Evolutionary conservation across 2,329 filamentous ascomycete species (phyloP).

Genomic region (Nemania diffusa): DNA sequence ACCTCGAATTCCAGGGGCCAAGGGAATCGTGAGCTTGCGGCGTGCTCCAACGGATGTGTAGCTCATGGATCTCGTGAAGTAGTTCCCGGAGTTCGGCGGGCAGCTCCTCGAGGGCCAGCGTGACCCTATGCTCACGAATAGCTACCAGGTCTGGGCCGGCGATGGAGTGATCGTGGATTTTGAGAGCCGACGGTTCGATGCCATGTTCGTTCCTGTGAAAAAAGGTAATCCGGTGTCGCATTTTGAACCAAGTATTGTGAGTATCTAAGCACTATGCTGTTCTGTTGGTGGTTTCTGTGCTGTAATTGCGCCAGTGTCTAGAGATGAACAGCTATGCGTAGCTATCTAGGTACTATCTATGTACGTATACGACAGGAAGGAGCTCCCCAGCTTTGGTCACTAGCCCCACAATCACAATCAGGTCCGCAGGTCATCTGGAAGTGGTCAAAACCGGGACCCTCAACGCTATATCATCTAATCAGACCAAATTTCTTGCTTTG

Average conservation of each 20-base stretch:
- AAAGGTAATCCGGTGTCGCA: conserved; percentile 85
- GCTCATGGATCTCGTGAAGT: conserved; percentile 72
- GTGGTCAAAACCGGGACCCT: too few relatives aligned
- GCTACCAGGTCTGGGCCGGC: conserved; percentile 68
- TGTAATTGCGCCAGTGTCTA: not conserved
- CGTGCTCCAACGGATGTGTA: conserved; percentile 84
- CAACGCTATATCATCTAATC: too few relatives aligned
- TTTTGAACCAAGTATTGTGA: conserved; percentile 49
- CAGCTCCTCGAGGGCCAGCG: conserved; percentile 77
- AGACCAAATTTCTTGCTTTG: too few relatives aligned
- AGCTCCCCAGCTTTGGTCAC: not conserved
- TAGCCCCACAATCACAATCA: not conserved
- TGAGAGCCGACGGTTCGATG: conserved; percentile 72
- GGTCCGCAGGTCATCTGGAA: not conserved
- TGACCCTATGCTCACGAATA: conserved; percentile 82
- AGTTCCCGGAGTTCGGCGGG: conserved; percentile 72
- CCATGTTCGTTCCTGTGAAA: conserved; percentile 72
- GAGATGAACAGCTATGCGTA: not conserved
- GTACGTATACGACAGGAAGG: not conserved
- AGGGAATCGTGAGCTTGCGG: conserved; percentile 65
- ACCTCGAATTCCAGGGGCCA: conserved; percentile 77
- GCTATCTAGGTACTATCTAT: not conserved
- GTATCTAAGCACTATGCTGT: conserved; percentile 5
- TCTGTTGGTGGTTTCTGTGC: not conserved
- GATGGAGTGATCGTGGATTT: conserved; percentile 66